A percentile compares a stretch with the other conserved stretches of the same genome.
Evolutionary conservation across 805 yeast species (phyloP).

Genomic region (Wickerhamiella alocasiicola): DNA sequence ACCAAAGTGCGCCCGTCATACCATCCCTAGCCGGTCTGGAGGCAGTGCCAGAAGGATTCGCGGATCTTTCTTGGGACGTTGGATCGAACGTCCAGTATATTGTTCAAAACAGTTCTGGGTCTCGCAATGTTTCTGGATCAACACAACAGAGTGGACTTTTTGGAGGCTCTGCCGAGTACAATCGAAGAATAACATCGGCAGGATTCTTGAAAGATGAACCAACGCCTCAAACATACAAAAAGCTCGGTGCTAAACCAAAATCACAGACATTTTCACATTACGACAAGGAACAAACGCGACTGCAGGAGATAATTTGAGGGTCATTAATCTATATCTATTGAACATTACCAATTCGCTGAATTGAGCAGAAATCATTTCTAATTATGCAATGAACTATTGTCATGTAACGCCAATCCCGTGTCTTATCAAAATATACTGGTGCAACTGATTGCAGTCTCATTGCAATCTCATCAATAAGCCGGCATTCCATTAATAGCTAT

Average conservation of each 20-base stretch:
- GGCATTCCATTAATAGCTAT: too few species aligned
- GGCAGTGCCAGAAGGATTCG: constrained; percentile 15
- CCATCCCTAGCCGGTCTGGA: constrained; percentile 14
- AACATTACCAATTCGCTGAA: too few species aligned
- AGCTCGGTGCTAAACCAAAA: too few species aligned
- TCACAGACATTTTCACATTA: constrained; percentile 10
- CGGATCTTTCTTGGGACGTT: constrained; percentile 12
- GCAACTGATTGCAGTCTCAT: too few species aligned
- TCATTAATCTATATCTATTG: not conserved
- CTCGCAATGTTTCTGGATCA: constrained; percentile 21
- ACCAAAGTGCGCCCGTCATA: not conserved
- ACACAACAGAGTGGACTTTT: constrained; percentile 20
- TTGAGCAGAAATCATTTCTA: too few species aligned
- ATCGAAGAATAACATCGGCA: constrained; percentile 20
- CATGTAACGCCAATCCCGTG: too few species aligned
- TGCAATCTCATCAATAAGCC: too few species aligned
- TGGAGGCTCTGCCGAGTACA: constrained; percentile 23
- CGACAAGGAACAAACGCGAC: constrained; percentile 10
- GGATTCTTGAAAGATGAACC: constrained; percentile 23
- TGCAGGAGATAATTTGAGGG: not conserved
- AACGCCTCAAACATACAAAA: constrained; percentile 11
- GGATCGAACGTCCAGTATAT: not conserved
- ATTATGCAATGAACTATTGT: too few species aligned
- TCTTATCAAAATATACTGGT: too few species aligned
- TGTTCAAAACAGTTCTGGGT: constrained; percentile 13